Evolutionary conservation across 139 green algal genomes (phyloP), one percentile per base, ranked within the genome.

Genomic region (Bryopsis sp.): DNA sequence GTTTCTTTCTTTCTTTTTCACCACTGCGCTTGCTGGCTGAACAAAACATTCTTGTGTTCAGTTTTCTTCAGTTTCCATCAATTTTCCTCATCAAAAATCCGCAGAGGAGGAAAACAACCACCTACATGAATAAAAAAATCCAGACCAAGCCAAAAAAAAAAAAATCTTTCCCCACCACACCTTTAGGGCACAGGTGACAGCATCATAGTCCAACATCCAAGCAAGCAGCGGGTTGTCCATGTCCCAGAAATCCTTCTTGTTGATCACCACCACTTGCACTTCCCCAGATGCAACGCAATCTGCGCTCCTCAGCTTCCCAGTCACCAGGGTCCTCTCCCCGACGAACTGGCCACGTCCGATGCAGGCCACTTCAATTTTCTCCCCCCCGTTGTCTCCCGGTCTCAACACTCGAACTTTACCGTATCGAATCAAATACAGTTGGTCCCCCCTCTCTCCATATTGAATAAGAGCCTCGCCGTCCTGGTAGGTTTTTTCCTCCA

Each of bases 161-260:
- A n/a, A n/a, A n/a, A n/a, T n/a, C 7, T 34, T 8, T 1, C 7
- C 26, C 38, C 60, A n/a, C 2, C 61, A 4, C 33, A 75, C 73
- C 58, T 73, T 80, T 34, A 85, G 72, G 8, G 84, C 79, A 0
- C 80, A 74, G 0, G 69, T 68, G 8, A 88, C 80, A 26, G 84
- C 84, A 61, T 90, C 84, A 47, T 86, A 90, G 64, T 88, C 82
- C 24, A 90, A 68, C 84, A 90, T 88, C 82, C 82, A 90, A 19
- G 76, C 82, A 64, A 90, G 74, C 64, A 90, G 80, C 19, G 84
- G 84, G 73, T 90, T 90, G 62, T 88, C 82, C 35, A 90, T 75
- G 26, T 85, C 82, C 70, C 87, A 72, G 73, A 91, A 91, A 72
- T 91, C 85, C 2, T 81, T 73, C 76, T 88, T 88, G 33, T 76